phyloP scores from a whole-genome alignment of 129 eudicot genomes.

The Pseudognaphalium luteoalbum region DNA sequence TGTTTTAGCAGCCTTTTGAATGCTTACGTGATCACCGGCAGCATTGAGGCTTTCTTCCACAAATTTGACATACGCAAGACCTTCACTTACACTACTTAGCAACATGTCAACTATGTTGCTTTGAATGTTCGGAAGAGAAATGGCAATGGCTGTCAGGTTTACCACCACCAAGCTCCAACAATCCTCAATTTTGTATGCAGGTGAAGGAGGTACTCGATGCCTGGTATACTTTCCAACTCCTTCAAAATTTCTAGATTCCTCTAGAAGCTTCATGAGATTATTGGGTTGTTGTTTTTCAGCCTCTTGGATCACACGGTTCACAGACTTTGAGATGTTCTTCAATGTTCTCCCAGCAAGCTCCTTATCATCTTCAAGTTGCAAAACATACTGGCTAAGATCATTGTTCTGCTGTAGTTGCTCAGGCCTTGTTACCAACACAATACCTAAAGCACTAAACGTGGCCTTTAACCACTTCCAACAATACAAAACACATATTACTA shows the following conservation, averaged over 20 bases:
- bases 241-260: neutral
- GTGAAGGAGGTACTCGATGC: neutral
- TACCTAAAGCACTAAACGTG: neutral
- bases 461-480: neutral
- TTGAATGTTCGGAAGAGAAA: too few species aligned
- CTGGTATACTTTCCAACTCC: neutral
- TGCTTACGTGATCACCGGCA: too few species aligned
- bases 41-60: too few species aligned
- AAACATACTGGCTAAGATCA: constrained; percentile 3
- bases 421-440: neutral
- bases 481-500: neutral
- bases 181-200: too few species aligned
- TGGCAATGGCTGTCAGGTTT: too few species aligned
- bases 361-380: constrained; percentile 1
- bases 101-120: too few species aligned
- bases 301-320: neutral
- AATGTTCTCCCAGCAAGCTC: too few species aligned
- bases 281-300: neutral
- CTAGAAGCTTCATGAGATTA: neutral
- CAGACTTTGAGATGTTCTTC: neutral
- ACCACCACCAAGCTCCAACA: too few species aligned
- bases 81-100: too few species aligned
- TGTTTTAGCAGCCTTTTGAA: neutral
- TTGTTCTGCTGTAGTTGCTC: neutral
- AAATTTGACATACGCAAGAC: too few species aligned